Conservation (phyloP, 768 basidiomycete genomes). For the Rhodotorula paludigena region DNA sequence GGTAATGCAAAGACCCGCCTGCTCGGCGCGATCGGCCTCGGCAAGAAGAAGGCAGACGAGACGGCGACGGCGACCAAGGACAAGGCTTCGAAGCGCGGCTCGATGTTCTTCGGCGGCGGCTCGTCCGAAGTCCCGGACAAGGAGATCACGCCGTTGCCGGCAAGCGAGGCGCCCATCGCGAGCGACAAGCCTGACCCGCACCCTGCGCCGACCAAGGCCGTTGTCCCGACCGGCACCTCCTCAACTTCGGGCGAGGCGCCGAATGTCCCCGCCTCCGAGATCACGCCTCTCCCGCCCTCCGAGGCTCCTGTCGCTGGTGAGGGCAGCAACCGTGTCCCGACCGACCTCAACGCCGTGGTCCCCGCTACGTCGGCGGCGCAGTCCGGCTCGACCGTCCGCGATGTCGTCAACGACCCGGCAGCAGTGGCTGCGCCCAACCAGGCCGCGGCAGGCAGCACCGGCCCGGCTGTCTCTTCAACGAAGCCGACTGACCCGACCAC, state of each 20-base stretch:
- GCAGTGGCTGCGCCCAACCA: background rate
- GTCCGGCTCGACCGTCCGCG: background rate
- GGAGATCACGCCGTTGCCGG: conserved; percentile 19
- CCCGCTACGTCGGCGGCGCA: background rate
- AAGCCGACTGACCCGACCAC: background rate
- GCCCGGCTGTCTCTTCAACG: background rate
- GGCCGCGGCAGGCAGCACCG: background rate
- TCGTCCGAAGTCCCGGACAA: conserved; percentile 5
- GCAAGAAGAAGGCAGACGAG: background rate
- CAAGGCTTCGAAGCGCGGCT: background rate
- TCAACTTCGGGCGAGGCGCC: conserved; percentile 3
- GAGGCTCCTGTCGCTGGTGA: conserved; percentile 5
- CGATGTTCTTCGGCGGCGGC: background rate
- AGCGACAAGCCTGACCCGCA: conserved; percentile 10
- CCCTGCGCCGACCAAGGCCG: conserved; percentile 1
- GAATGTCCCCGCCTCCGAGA: conserved; percentile 2
- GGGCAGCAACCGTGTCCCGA: background rate
- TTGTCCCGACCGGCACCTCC: background rate
- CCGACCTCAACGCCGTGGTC: background rate
- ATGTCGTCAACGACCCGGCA: background rate
- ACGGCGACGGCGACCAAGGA: no score
- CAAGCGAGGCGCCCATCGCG: conserved; percentile 19
- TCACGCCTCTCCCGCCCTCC: conserved; percentile 1
- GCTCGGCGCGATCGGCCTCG: background rate
- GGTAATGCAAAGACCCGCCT: background rate